Evolutionary conservation across 2,329 filamentous ascomycete species (phyloP), one percentile per base, ranked within the genome.

Genomic region (Tricladium varicosporioides): DNA sequence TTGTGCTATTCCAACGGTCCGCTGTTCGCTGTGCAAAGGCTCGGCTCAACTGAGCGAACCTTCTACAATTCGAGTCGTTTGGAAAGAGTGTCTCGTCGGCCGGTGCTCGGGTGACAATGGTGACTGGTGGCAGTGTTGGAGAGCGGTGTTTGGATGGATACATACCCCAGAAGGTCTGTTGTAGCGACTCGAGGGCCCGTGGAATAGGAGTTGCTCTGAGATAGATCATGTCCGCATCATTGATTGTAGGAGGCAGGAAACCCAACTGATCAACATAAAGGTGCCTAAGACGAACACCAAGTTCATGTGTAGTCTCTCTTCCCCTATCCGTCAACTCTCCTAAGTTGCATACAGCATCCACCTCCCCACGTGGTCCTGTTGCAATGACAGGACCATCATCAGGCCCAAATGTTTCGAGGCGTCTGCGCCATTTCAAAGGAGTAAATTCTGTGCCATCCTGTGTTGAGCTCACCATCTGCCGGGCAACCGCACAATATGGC

Each of bases 401-500:
- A 15, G 76, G 70, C 2, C 87, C 88, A 71, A 97, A 94, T 0
- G 88, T 89, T 74, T 99, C 94, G 48, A 97, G 80, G 48, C 89
- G 85, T 59, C 92, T 83, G 64, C 86, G 80, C 83, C 83, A 87
- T 65, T 82, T 79, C 48, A 72, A 50, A 15, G 61, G 51, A 22
- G 60, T 60, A 69, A 69, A 72, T 52, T 68, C 61, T 7, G 47
- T 67, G 79, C 79, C 55, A 79, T 78, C 47, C 61, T 84, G 76
- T 19, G 86, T 79, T 58, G 83, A 79, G 58, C 82, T 82, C 22
- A 79, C 83, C 70, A 97, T 81, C 63, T 87, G 86, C 58, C 84
- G 82, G 18, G 89, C 89, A 54, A 87, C 84, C 63, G 83, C 82
- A 75, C 94, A 99, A 75, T 97, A 97, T 1, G 94, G 91, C 94